Evolutionary conservation across 257 asterid species (phyloP), one percentile per base, ranked within the genome.

Genomic region (Gardenia jasminoides): DNA sequence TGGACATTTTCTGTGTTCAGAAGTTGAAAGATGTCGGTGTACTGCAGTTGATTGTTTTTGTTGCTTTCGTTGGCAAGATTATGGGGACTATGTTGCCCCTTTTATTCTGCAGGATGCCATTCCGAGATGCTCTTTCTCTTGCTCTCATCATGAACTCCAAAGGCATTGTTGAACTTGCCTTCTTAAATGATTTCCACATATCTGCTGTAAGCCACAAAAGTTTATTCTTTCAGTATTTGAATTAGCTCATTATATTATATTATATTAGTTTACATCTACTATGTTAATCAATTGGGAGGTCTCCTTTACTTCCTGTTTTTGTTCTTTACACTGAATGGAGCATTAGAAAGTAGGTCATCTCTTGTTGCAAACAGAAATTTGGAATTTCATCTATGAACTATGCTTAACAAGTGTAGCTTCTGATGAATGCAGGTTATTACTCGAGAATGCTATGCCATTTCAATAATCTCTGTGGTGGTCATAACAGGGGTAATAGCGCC

Each of bases 61-160:
- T 82, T 72, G 91, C 91, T n/a, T 91, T 90, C 47, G 6, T 91
- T 10, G 94, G 92, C 81, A 91, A 89, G 80, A 69, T 78, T 76
- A 44, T 89, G 79, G 96, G 92, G 67, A 79, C 92, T 4, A 83
- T 87, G 87, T 54, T 91, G 79, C 96, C 92, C 15, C 94, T 88
- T 79, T 73, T 91, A 4, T 74, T 83, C 67, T 90, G 78, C 74
- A 81, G 94, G 85, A 80, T 90, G 89, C 92, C 94, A 16, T 69
- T 91, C 62, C 86, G 91, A 16, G 97, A 91, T 70, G 93, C 92
- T 30, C 77, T 91, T 61, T 90, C 97, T 81, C 86, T 91, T 17
- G 94, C 92, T 41, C 86, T 91, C 73, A 90, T 91, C 84, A 91
- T 91, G 93, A 91, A 91, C 82, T 77, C 91, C 70, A 91, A 88